Evolutionary conservation across 306 rosid genomes (phyloP).

Genomic region (Gastrolobium bilobum): DNA sequence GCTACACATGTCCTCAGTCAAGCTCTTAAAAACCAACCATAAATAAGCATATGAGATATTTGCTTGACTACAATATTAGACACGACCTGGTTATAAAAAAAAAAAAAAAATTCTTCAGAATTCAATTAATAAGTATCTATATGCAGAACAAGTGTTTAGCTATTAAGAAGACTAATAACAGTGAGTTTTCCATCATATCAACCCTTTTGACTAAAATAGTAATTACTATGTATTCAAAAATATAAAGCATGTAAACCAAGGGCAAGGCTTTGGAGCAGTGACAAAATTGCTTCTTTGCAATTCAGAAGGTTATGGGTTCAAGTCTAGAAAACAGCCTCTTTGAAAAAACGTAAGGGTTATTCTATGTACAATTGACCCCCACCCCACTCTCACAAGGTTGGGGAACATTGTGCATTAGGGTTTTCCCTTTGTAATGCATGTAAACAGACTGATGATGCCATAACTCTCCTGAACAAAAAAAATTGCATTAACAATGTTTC

Average conservation of each 20-base stretch:
- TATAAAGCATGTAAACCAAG: not conserved
- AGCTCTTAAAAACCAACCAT: slow-evolving; percentile 20
- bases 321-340: no score
- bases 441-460: not conserved
- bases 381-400: no score
- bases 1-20: slow-evolving; percentile 1
- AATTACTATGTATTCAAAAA: slow-evolving; percentile 6
- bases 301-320: no score
- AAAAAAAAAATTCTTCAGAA: slow-evolving; percentile 18
- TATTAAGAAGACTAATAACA: not conserved
- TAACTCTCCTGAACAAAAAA: slow-evolving; percentile 12
- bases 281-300: no score
- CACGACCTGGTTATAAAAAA: not conserved
- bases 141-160: slow-evolving; percentile 2
- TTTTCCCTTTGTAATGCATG: not conserved
- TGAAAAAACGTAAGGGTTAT: no score
- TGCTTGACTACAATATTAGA: slow-evolving; percentile 25
- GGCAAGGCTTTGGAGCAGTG: no score
- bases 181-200: slow-evolving; percentile 11
- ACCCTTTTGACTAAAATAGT: not conserved
- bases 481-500: not conserved
- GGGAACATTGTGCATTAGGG: no score
- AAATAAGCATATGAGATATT: slow-evolving; percentile 7
- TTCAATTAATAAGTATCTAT: slow-evolving; percentile 6
- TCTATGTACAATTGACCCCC: no score